Conservation (phyloP, 208 protist species). For the Leishmania aethiopica region DNA sequence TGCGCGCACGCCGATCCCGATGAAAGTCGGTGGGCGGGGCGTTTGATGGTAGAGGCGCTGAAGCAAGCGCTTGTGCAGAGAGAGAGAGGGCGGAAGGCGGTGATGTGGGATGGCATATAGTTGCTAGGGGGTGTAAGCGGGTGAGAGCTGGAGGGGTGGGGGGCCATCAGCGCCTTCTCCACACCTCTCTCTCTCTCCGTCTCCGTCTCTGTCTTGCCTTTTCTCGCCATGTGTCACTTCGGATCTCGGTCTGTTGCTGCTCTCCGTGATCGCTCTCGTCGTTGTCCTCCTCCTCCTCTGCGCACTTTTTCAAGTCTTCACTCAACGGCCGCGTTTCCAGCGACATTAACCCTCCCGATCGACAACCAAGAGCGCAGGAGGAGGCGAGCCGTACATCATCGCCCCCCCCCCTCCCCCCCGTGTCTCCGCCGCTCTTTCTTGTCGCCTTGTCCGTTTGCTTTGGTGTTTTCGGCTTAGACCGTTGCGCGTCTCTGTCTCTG, state of each 20-base stretch:
- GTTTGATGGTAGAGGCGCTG: not conserved
- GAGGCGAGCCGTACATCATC: too few species aligned
- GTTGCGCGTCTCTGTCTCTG: not conserved
- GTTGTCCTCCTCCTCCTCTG: not conserved
- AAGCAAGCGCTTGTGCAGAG: not conserved
- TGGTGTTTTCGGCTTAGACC: too few species aligned
- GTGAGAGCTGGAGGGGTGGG: not conserved
- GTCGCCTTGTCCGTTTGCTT: too few species aligned
- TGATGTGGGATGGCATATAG: not conserved
- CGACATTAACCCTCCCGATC: not conserved
- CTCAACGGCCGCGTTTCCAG: not conserved
- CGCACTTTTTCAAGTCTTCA: not conserved
- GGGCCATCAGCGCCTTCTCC: not conserved
- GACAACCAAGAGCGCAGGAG: too few species aligned
- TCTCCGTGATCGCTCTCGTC: not conserved
- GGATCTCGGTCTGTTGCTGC: not conserved
- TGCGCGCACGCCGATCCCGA: not conserved
- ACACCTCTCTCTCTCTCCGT: constrained; percentile 8
- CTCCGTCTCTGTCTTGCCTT: not conserved
- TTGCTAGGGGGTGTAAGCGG: not conserved
- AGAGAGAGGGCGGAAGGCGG: too few species aligned
- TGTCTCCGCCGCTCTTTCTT: too few species aligned
- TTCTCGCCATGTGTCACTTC: not conserved
- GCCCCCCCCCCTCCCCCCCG: too few species aligned
- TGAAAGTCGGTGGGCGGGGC: not conserved